phyloP scores from a whole-genome alignment of 495 filamentous ascomycete species.

The Massariosphaeria phaeospora region DNA sequence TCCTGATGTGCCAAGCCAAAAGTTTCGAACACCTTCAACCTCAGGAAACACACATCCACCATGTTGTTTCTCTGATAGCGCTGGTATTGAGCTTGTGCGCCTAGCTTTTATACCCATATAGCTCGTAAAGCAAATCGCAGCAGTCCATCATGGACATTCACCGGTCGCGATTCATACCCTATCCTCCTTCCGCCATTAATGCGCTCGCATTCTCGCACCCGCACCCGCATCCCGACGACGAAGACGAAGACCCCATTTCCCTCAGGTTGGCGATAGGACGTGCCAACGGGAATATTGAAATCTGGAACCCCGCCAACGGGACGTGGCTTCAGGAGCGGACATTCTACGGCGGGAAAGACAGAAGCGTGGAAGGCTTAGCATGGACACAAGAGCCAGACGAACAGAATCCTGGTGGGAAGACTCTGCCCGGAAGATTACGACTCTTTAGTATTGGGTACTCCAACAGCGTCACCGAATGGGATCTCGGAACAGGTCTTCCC shows the following conservation, averaged over 20 bases:
- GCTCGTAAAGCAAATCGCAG: neutral
- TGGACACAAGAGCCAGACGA: constrained; percentile 88
- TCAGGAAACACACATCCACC: no score
- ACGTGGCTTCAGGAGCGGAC: constrained; percentile 86
- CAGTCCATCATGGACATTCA: constrained; percentile 77
- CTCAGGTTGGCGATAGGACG: constrained; percentile 83
- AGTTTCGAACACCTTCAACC: no score
- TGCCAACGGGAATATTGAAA: constrained; percentile 93
- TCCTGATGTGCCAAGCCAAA: no score
- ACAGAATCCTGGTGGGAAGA: constrained; percentile 55
- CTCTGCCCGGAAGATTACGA: constrained; percentile 66
- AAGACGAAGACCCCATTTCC: constrained; percentile 44
- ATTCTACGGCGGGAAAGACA: constrained; percentile 75
- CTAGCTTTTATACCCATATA: no score
- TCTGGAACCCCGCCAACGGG: constrained; percentile 89
- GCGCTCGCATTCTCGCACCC: constrained; percentile 88
- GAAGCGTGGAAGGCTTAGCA: constrained; percentile 81
- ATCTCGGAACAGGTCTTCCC: constrained; percentile 70
- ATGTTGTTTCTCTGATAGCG: no score
- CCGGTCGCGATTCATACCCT: constrained; percentile 94
- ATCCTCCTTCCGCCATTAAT: constrained; percentile 88
- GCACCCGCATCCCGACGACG: constrained; percentile 50
- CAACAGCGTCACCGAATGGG: constrained; percentile 88
- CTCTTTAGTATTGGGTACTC: constrained; percentile 97
- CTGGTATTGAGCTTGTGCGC: no score